Percentiles rank a stretch among this genome's conserved stretches.
Conservation (phyloP, 768 basidiomycete species). For the Cystofilobasidium capitatum region DNA sequence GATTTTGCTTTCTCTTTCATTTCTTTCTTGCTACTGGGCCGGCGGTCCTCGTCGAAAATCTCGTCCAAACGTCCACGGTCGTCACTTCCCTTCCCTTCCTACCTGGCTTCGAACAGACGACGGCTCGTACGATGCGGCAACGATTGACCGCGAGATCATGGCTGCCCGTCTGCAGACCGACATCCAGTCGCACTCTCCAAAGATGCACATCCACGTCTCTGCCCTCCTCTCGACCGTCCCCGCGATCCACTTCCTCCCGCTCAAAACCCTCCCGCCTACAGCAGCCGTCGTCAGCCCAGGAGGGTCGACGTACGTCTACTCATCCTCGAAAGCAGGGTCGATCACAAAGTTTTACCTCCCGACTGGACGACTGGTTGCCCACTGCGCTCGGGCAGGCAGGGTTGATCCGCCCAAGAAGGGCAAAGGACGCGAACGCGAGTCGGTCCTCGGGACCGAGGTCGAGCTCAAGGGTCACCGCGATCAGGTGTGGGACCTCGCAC, state of each 20-base stretch:
- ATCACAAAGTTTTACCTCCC: conserved; percentile 76
- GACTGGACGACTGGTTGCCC: conserved; percentile 52
- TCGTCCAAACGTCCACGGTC: neutral
- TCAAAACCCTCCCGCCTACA: conserved; percentile 45
- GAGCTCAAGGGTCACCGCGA: conserved; percentile 69
- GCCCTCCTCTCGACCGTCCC: conserved; percentile 41
- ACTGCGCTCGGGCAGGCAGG: conserved; percentile 45
- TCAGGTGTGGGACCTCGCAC: conserved; percentile 69
- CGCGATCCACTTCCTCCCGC: conserved; percentile 43
- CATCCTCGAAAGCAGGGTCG: conserved; percentile 79
- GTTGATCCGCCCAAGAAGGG: conserved; percentile 35
- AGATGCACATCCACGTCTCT: conserved; percentile 70
- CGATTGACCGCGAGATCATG: conserved; percentile 87
- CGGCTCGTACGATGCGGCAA: conserved; percentile 87
- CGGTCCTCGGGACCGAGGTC: conserved; percentile 1
- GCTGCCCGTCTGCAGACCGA: conserved; percentile 83
- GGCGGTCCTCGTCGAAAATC: neutral
- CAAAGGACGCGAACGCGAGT: conserved; percentile 48
- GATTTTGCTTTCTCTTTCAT: neutral
- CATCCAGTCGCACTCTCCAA: conserved; percentile 77
- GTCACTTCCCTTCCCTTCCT: neutral
- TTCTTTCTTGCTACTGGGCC: neutral
- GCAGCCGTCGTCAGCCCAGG: conserved; percentile 61
- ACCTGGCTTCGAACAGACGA: conserved; percentile 60
- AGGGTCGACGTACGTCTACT: conserved; percentile 73